A percentile compares a stretch with the other conserved stretches of the same genome.
phyloP scores from a whole-genome alignment of 176 grass and related monocot species.

The Bonia amplexicaulis region DNA sequence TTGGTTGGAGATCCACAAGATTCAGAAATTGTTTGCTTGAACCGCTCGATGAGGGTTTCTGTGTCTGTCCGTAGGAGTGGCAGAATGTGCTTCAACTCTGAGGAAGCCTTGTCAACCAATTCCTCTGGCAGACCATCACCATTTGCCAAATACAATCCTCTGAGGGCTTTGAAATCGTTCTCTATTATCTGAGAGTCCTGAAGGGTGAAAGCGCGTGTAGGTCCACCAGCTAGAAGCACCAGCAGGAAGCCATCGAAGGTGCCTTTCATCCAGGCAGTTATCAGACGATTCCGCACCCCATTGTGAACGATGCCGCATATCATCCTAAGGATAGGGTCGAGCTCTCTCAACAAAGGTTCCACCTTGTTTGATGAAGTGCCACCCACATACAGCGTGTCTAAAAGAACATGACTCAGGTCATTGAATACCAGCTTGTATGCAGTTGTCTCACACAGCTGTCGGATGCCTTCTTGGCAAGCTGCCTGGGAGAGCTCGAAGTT shows the following conservation, averaged over 20 bases:
- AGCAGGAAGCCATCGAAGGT: slow-evolving; percentile 81
- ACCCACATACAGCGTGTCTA: slow-evolving; percentile 62
- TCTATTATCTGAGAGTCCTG: slow-evolving; percentile 60
- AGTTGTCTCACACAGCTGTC: slow-evolving; percentile 62
- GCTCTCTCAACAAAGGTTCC: slow-evolving; percentile 56
- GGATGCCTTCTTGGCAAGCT: slow-evolving; percentile 61
- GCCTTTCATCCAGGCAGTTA: slow-evolving; percentile 78
- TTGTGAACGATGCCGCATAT: slow-evolving; percentile 49
- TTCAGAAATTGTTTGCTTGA: slow-evolving; percentile 44
- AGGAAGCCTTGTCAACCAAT: slow-evolving; percentile 67
- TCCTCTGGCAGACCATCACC: slow-evolving; percentile 64
- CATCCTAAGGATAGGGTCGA: slow-evolving; percentile 52
- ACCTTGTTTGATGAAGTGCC: slow-evolving; percentile 56
- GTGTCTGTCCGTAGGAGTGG: slow-evolving; percentile 58
- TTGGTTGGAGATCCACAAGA: slow-evolving; percentile 26
- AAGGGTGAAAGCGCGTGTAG: slow-evolving; percentile 47
- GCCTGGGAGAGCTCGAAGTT: slow-evolving; percentile 54
- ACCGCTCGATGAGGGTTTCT: slow-evolving; percentile 56
- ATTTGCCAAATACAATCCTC: slow-evolving; percentile 60
- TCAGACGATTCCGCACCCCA: slow-evolving; percentile 36
- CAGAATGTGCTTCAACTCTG: slow-evolving; percentile 64
- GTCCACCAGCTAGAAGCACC: slow-evolving; percentile 83
- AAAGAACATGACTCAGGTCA: slow-evolving; percentile 71
- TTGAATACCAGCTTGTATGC: slow-evolving; percentile 74
- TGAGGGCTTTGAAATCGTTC: slow-evolving; percentile 63